These are phyloP conservation scores for Phytophthora fragariaefolia DNA, from an alignment of 352 stramenopile genomes.

Conservation along the genomic window DNA sequence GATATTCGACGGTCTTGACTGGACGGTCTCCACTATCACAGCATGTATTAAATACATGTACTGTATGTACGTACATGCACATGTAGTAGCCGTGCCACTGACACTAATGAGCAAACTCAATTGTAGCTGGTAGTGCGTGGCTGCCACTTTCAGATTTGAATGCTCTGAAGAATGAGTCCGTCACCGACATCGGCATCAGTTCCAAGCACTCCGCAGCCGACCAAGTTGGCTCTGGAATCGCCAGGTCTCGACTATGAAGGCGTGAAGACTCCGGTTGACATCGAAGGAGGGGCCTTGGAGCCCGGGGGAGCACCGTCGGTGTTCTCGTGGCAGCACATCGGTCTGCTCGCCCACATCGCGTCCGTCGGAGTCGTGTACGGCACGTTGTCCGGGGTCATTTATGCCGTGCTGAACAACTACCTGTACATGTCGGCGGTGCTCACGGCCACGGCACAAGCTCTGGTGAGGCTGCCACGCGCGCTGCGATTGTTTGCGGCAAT, in stretches of 20 bases:
- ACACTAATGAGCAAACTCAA: too few species aligned
- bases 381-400: slow-evolving; percentile 43
- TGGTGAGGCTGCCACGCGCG: slow-evolving; percentile 49
- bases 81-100: too few species aligned
- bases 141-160: slow-evolving; percentile 25
- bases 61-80: too few species aligned
- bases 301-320: slow-evolving; percentile 46
- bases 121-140: not conserved
- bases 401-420: slow-evolving; percentile 67
- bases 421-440: slow-evolving; percentile 63
- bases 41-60: too few species aligned
- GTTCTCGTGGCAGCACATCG: slow-evolving; percentile 48
- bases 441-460: slow-evolving; percentile 48
- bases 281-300: slow-evolving; percentile 45
- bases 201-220: slow-evolving; percentile 8
- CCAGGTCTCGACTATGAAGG: slow-evolving; percentile 28
- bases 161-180: slow-evolving; percentile 12
- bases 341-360: slow-evolving; percentile 53
- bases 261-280: slow-evolving; percentile 31
- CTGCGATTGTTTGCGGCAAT: slow-evolving; percentile 69
- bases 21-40: slow-evolving; percentile 15
- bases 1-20: slow-evolving; percentile 5
- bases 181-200: slow-evolving; percentile 2
- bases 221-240: slow-evolving; percentile 19
- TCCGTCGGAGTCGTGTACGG: slow-evolving; percentile 57